phyloP scores from a whole-genome alignment of 78 protist genomes.

The Dictyostelium firmibasis region DNA sequence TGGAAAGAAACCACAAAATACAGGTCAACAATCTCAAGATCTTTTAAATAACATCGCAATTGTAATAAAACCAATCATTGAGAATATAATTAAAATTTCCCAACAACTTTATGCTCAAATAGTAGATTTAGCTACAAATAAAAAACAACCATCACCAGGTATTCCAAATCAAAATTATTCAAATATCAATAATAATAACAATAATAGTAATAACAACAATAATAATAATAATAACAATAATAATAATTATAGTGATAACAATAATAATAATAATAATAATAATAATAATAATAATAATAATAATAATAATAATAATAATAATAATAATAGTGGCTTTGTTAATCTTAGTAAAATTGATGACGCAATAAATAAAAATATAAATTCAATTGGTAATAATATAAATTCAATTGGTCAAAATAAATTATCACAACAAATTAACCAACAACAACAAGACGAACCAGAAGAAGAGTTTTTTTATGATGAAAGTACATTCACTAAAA shows the following conservation, averaged over 20 bases:
- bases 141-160: slow-evolving; percentile 23
- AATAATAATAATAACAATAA: too few species aligned
- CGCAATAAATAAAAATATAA: not conserved
- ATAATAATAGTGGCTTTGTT: not conserved
- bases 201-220: not conserved
- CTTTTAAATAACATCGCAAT: not conserved
- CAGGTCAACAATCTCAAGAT: not conserved
- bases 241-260: not conserved
- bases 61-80: not conserved
- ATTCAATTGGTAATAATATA: not conserved
- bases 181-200: not conserved
- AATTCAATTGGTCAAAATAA: not conserved
- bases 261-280: not conserved
- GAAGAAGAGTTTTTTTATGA: not conserved
- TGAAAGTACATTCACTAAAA: not conserved
- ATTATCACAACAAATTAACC: not conserved
- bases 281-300: not conserved
- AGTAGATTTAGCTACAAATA: not conserved
- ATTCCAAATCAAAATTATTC: not conserved
- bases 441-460: not conserved
- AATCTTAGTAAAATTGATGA: not conserved
- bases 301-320: not conserved
- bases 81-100: not conserved
- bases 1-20: not conserved
- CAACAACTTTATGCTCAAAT: not conserved